These are phyloP conservation scores for Euphorbia neoarborescens DNA, from an alignment of 441 rosid genomes.

Conservation along the genomic window DNA sequence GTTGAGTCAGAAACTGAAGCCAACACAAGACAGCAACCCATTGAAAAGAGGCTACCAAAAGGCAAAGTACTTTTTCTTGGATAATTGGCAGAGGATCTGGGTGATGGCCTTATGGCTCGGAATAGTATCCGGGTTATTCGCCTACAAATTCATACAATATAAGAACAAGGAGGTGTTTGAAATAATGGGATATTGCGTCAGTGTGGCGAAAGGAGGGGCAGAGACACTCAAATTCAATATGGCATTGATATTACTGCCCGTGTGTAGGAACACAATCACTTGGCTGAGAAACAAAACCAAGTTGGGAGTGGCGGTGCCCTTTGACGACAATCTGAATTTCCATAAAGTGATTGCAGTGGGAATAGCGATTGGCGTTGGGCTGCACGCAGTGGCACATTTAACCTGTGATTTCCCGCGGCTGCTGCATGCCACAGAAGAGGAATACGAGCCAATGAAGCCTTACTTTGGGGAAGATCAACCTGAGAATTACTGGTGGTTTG, in stretches of 20 bases:
- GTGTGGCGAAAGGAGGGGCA: slow-evolving; percentile 79
- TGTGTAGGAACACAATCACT: slow-evolving; percentile 79
- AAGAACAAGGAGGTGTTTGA: slow-evolving; percentile 36
- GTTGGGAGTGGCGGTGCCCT: slow-evolving; percentile 57
- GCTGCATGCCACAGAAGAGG: slow-evolving; percentile 50
- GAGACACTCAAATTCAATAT: slow-evolving; percentile 87
- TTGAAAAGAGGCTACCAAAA: slow-evolving; percentile 35
- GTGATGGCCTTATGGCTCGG: slow-evolving; percentile 68
- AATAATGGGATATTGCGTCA: slow-evolving; percentile 79
- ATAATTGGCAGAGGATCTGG: slow-evolving; percentile 86
- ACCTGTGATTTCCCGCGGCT: slow-evolving; percentile 78
- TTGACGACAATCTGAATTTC: slow-evolving; percentile 82
- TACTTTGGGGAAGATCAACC: slow-evolving; percentile 61
- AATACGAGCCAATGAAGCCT: slow-evolving; percentile 45
- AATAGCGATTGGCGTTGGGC: slow-evolving; percentile 49
- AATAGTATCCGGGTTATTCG: slow-evolving; percentile 47
- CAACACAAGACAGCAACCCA: slow-evolving; percentile 54
- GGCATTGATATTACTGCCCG: slow-evolving; percentile 77
- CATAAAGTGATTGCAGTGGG: slow-evolving; percentile 77
- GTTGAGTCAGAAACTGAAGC: slow-evolving; percentile 73
- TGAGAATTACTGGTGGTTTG: slow-evolving; percentile 58
- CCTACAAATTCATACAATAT: slow-evolving; percentile 64
- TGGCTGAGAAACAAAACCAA: slow-evolving; percentile 85
- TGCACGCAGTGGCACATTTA: slow-evolving; percentile 61
- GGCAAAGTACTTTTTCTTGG: slow-evolving; percentile 56